A percentile compares a stretch with the other conserved stretches of the same genome.
phyloP scores from a whole-genome alignment of 2,329 filamentous ascomycete species.

The Apiospora aurea region DNA sequence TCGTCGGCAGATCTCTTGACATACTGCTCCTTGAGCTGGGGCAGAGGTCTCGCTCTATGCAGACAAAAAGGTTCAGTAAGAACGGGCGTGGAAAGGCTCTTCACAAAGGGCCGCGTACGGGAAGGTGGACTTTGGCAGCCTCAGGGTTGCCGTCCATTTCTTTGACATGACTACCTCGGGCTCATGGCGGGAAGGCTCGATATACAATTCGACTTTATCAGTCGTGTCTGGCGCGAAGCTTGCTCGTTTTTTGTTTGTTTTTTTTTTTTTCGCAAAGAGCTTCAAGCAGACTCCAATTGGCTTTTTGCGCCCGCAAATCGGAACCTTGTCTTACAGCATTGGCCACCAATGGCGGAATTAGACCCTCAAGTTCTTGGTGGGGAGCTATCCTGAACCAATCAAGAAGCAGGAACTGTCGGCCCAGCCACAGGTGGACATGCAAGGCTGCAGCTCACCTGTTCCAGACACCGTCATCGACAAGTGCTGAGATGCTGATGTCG shows the following conservation, averaged over 20 bases:
- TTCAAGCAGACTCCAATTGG: neutral
- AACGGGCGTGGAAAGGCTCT: constrained; percentile 13
- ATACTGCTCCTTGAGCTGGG: constrained; percentile 61
- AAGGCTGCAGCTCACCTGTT: constrained; percentile 9
- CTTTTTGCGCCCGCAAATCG: constrained; percentile 10
- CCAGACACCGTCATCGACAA: constrained; percentile 6
- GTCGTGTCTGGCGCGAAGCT: constrained; percentile 3
- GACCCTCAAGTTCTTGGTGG: neutral
- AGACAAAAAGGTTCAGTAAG: constrained; percentile 31
- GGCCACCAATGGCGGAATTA: neutral
- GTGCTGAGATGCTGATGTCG: neutral
- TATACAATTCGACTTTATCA: neutral
- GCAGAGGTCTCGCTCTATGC: constrained; percentile 58
- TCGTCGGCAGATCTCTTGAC: constrained; percentile 83
- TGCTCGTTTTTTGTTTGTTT: neutral
- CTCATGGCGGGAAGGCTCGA: constrained; percentile 24
- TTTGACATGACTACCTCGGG: constrained; percentile 28
- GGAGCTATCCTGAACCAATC: neutral
- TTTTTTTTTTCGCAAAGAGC: neutral
- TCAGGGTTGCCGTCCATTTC: constrained; percentile 76
- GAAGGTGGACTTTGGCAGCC: constrained; percentile 77
- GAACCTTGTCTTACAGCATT: neutral
- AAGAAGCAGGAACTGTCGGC: neutral
- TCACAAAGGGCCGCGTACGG: constrained; percentile 56
- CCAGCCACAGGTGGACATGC: neutral